Evolutionary conservation across 805 yeast genomes (phyloP), one percentile per base, ranked within the genome.

Genomic region (Cyberlindnera saturnus): DNA sequence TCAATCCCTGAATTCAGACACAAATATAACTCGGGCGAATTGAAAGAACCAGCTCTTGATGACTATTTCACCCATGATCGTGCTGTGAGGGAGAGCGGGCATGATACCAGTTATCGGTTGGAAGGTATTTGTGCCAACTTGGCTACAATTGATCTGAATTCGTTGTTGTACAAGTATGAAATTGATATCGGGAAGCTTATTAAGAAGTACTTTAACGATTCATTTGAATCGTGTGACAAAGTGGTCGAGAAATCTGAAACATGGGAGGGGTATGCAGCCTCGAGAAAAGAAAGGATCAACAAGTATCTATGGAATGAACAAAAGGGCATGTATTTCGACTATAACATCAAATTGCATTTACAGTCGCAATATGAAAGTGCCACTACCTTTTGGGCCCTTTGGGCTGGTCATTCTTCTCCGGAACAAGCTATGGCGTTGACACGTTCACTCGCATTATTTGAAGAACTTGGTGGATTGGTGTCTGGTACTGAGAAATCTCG

Each of bases 81-180:
- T 45, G 97, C 95, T 1, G 95, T 91, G 10, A 77, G 99, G 59
- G 99, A 91, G 64, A 82, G 93, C 29, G 99, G 99, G 1, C 98
- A 93, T 61, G 99, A 91, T 60, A 93, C 98, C 0, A 73, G 91
- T 2, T 88, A 90, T 57, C 72, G 99, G 55, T 69, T 93, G 41
- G 96, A 90, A 64, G 95, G 95, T 32, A 75, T 79, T 35, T 88
- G 96, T 63, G 96, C 96, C 0, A 70, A 85, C 59, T 67, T 91
- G 51, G 96, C 95, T 1, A 91, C 98, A 0, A 82, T 91, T 39
- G 99, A 91, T 61, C 71, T 91, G 57, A 89, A 90, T 63, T 73
- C 93, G 5, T 66, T 93, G 52, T 69, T 91, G 17, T 90, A 86
- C 73, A 91, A 87, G 66, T 93, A 91, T 64, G 99, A 93, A 61